A percentile compares a stretch with the other conserved stretches of the same genome.
These are phyloP conservation scores for Boletus subparvulus DNA, from an alignment of 768 basidiomycete genomes.

Conservation along the genomic window DNA sequence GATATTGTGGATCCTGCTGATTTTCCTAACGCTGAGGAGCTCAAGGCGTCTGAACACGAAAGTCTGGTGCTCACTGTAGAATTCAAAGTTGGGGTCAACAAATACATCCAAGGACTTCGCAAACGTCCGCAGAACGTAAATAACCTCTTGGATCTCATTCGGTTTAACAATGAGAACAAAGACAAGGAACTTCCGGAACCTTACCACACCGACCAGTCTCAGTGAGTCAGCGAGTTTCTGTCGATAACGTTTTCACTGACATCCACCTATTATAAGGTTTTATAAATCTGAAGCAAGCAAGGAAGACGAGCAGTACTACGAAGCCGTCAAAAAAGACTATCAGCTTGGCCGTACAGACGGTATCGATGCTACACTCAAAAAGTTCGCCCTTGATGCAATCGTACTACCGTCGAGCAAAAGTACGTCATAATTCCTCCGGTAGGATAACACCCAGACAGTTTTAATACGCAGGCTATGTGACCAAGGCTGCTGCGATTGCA, in stretches of 20 bases:
- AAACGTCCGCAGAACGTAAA: conserved; percentile 57
- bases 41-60: conserved; percentile 48
- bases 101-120: conserved; percentile 46
- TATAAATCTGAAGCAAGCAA: conserved; percentile 22
- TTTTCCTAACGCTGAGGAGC: conserved; percentile 52
- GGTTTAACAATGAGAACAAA: conserved; percentile 53
- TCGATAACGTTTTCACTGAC: neutral
- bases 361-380: conserved; percentile 51
- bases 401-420: conserved; percentile 40
- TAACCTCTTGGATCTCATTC: conserved; percentile 55
- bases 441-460: neutral
- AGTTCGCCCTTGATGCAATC: conserved; percentile 50
- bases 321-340: conserved; percentile 43
- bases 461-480: conserved; percentile 21
- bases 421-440: conserved; percentile 4
- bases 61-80: conserved; percentile 52
- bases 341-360: conserved; percentile 51
- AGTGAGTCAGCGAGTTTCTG: conserved; percentile 21
- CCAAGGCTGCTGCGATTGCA: conserved; percentile 33
- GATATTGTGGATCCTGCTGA: conserved; percentile 63
- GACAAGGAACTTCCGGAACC: conserved; percentile 44
- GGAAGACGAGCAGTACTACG: conserved; percentile 37
- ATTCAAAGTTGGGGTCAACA: conserved; percentile 59
- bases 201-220: conserved; percentile 36
- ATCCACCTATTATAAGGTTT: conserved; percentile 14